Evolutionary conservation across 2,329 filamentous ascomycete species (phyloP), one percentile per base, ranked within the genome.

Genomic region (Apiospora phragmitis): DNA sequence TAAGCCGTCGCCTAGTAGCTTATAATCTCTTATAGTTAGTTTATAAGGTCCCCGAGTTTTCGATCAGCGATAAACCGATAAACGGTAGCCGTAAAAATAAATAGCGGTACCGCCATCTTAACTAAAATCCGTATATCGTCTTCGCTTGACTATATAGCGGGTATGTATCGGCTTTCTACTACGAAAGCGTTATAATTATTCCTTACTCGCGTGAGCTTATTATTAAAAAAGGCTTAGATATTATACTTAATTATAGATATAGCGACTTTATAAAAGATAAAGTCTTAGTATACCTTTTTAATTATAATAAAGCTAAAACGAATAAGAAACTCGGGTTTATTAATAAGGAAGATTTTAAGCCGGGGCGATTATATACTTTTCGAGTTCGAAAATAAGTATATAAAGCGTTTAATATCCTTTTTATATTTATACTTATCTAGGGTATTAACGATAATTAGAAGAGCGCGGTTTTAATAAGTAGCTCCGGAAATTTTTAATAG

Each of bases 301-400:
- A 62, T 26, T 3, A 73, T 14, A 0, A 67, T 68, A 43, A 85
- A 84, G 0, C 79, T 78, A 4, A 80, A 72, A 0, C 79, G 78
- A 14, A 84, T 76, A 0, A 79, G 77, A 2, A 81, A 65, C 32
- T 84, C 80, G 0, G 83, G 83, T 24, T 82, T 75, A 43, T 81
- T 84, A 0, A 82, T 84, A 0, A 85, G 26, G 49, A 85, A 82
- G 3, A 82, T 68, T 59, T 74, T n/a, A n/a, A n/a, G n/a, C n/a
- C n/a, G n/a, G n/a, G n/a, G n/a, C n/a, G n/a, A n/a, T n/a, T n/a
- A n/a, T 21, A 74, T 8, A 18, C 32, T 2, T n/a, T n/a, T n/a
- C 16, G 71, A 59, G 41, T 71, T 67, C 11, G 75, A 69, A 0
- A 80, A 68, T 2, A 80, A 73, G 8, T 72, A 32, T 49, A 83